Evolutionary conservation across 768 basidiomycete species (phyloP), one percentile per base, ranked within the genome.

Genomic region (Clavulina sp.): DNA sequence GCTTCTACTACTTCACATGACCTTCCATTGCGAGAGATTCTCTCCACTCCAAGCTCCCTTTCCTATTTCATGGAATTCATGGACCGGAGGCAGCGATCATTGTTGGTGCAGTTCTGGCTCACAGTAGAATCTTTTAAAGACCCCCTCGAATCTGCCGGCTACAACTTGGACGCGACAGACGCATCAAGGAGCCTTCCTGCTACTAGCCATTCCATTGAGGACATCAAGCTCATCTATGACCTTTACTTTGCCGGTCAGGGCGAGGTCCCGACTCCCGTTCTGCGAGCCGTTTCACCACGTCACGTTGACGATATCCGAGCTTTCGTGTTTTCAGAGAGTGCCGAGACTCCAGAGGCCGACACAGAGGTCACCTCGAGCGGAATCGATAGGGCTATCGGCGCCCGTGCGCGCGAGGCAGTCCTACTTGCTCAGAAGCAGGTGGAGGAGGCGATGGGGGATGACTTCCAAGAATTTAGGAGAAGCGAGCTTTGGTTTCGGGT

Each of bases 61-160:
- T 88, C 86, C 2, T 93, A 95, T 63, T 86, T 93, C 67, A 91
- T 96, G 81, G 95, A 99, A 68, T 95, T 87, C 59, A 92, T 96
- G 87, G 95, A 97, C 58, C 76, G 95, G 13, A 76, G 84, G 5
- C 73, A 78, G 54, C 77, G 83, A 29, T 84, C 91, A 9, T 61
- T 86, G 9, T 76, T 88, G 6, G 87, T 95, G 2, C 93, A 97
- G 57, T 99, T 96, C 66, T 97, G 93, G 93, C 70, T 97, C 1
- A 88, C 89, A 0, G 86, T 96, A 2, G 91, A 99, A 66, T 88
- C 87, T 53, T 93, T 97, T 73, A 96, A 96, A 67, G 88, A 93
- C 58, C 95, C 95, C 0, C 66, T 99, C 26, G 92, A 95, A 63
- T 75, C 78, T 2, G 73, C 83, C 4, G 81, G 88, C 57, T 71